Evolutionary conservation across 1,284 basidiomycete genomes (phyloP).

Genomic region (Ustilago sp.): DNA sequence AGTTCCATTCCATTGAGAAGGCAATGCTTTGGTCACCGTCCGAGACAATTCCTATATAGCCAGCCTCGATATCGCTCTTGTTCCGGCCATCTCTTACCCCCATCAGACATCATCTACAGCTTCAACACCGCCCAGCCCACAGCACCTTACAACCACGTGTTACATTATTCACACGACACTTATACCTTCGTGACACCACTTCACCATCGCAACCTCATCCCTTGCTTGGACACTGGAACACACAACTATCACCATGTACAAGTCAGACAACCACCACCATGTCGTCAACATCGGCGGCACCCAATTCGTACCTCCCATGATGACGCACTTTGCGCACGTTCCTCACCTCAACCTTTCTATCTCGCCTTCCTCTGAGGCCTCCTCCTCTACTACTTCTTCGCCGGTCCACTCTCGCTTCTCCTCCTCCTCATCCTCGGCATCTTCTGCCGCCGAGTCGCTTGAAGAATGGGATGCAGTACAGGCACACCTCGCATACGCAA

Average conservation of each 20-base stretch:
- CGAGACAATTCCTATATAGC: neutral
- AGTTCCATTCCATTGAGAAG: neutral
- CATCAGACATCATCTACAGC: neutral
- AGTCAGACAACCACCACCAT: constrained; percentile 22
- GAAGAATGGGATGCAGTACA: constrained; percentile 39
- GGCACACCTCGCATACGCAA: constrained; percentile 39
- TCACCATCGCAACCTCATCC: neutral
- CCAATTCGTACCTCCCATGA: constrained; percentile 37
- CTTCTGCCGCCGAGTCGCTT: constrained; percentile 21
- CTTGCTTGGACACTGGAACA: neutral
- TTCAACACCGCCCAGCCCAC: neutral
- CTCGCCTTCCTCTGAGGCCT: constrained; percentile 37
- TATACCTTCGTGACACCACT: neutral
- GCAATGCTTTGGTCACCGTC: constrained; percentile 2
- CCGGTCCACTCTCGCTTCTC: constrained; percentile 36
- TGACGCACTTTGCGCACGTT: constrained; percentile 35
- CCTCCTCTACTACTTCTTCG: constrained; percentile 29
- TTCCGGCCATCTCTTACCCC: neutral
- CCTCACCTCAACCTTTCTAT: constrained; percentile 21
- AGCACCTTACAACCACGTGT: neutral
- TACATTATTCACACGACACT: neutral
- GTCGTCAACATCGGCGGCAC: constrained; percentile 46
- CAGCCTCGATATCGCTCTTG: constrained; percentile 3
- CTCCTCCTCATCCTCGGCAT: constrained; percentile 24
- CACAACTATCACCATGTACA: constrained; percentile 21